Evolutionary conservation across 2,329 filamentous ascomycete species (phyloP), one percentile per base, ranked within the genome.

Genomic region (Paraphaeosphaeria sporulosa): DNA sequence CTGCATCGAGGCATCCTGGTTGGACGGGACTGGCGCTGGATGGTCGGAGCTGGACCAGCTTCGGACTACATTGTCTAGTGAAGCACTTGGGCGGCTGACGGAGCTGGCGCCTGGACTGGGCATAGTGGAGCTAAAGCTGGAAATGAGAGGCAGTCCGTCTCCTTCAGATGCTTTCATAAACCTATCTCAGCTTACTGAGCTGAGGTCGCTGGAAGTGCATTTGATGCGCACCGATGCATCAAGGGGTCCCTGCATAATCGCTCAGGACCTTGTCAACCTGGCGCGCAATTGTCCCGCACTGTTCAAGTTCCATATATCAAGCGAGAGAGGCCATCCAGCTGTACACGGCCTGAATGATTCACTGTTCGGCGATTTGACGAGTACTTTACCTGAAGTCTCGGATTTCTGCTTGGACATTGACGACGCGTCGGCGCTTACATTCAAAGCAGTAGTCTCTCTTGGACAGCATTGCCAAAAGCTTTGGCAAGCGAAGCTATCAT

Each of bases 401-500:
- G 30, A 36, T 2, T 51, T 51, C 5, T 5, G 19, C 4, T 38
- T 51, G n/a, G 32, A 51, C 12, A n/a, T 51, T 17, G 48, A 51
- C 21, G 48, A 51, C 30, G n/a, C 30, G 12, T 36, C 30, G 30
- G 36, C n/a, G 1, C 48, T 51, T 30, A 38, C n/a, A 13, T 21
- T 51, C 48, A 9, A 38, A 4, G 30, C 48, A 8, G 12, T 51
- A 13, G 21, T 4, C 6, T 51, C 32, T 6, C 27, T 51, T 12
- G 48, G 48, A 19, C 38, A 51, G 32, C 32, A 51, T 13, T 51
- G 48, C 19, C 30, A n/a, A 13, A 51, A 51, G 48, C 48, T 51
- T 19, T 38, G 30, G 48, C 12, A 38, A 23, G 48, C 48, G 5
- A 38, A 19, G 30, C n/a, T 51, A 38, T 51, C 48, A 17, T 48